Percentiles rank a stretch among this genome's conserved stretches.
phyloP scores from a whole-genome alignment of 2,329 filamentous ascomycete genomes.

The Talaromyces sp. region DNA sequence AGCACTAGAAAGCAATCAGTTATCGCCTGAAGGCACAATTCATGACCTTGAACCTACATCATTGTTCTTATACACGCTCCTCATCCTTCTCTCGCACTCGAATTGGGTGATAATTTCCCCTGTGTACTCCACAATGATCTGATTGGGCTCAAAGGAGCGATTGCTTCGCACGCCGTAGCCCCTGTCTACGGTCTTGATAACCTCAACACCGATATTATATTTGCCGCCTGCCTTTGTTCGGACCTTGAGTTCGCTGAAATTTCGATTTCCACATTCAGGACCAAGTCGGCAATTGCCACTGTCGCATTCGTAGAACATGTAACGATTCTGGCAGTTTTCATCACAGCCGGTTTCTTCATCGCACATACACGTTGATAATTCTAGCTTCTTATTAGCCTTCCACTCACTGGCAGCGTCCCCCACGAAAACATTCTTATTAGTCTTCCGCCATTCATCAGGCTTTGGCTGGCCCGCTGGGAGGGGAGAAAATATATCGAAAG shows the following conservation, averaged over 20 bases:
- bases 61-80: slow-evolving; percentile 88
- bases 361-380: slow-evolving; percentile 79
- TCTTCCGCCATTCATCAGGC: slow-evolving; percentile 88
- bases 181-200: slow-evolving; percentile 84
- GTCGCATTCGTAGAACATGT: slow-evolving; percentile 98
- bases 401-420: slow-evolving; percentile 79
- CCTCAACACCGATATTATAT: slow-evolving; percentile 91
- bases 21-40: slow-evolving; percentile 9
- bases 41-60: slow-evolving; percentile 60
- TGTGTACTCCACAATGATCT: slow-evolving; percentile 98
- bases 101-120: slow-evolving; percentile 96
- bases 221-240: slow-evolving; percentile 78
- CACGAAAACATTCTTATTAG: slow-evolving; percentile 91
- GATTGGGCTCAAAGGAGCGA: slow-evolving; percentile 80
- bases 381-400: slow-evolving; percentile 75
- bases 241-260: slow-evolving; percentile 77
- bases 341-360: slow-evolving; percentile 77
- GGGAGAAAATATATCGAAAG: slow-evolving; percentile 87
- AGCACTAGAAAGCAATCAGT: slow-evolving; percentile 64
- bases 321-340: slow-evolving; percentile 88
- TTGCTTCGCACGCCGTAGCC: slow-evolving; percentile 92
- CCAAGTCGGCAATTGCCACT: slow-evolving; percentile 82
- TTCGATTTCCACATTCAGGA: slow-evolving; percentile 80
- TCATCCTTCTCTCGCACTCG: slow-evolving; percentile 93
- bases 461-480: slow-evolving; percentile 84